These are phyloP conservation scores for Insectozyma bohioensis DNA, from an alignment of 1,139 yeast species.

Conservation along the genomic window DNA sequence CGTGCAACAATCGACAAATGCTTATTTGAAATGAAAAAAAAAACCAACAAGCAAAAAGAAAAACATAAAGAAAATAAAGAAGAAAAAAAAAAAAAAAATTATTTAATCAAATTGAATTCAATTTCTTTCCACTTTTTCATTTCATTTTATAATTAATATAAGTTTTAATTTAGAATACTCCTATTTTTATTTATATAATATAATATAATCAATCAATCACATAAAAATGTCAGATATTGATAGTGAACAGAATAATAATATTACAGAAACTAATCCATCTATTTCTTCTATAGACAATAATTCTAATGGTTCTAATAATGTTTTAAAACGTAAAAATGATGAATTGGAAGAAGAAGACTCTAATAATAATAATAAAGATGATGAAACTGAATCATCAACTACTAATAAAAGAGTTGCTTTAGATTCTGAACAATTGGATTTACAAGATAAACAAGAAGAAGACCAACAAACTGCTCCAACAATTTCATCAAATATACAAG, in stretches of 20 bases:
- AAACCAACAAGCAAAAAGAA: no score
- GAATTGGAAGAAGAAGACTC: slow-evolving; percentile 40
- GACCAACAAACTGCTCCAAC: slow-evolving; percentile 44
- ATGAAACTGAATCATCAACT: slow-evolving; percentile 1
- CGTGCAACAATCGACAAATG: neutral
- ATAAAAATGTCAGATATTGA: neutral
- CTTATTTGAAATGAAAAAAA: no score
- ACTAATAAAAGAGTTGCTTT: slow-evolving; percentile 72
- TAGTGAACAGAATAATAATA: neutral
- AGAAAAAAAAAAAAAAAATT: no score
- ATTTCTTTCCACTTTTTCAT: no score
- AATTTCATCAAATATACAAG: slow-evolving; percentile 14
- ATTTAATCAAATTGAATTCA: no score
- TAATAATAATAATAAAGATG: slow-evolving; percentile 1
- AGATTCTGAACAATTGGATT: slow-evolving; percentile 51
- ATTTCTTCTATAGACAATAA: no score
- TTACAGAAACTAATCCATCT: no score
- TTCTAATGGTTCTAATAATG: slow-evolving; percentile 24
- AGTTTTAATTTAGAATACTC: no score
- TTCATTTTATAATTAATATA: no score
- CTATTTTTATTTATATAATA: no score
- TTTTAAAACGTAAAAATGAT: slow-evolving; percentile 72
- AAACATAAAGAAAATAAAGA: no score
- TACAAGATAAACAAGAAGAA: slow-evolving; percentile 35
- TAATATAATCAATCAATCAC: no score